Evolutionary conservation across 345 rosid genomes (phyloP), one percentile per base, ranked within the genome.

Genomic region (Linum tenue): DNA sequence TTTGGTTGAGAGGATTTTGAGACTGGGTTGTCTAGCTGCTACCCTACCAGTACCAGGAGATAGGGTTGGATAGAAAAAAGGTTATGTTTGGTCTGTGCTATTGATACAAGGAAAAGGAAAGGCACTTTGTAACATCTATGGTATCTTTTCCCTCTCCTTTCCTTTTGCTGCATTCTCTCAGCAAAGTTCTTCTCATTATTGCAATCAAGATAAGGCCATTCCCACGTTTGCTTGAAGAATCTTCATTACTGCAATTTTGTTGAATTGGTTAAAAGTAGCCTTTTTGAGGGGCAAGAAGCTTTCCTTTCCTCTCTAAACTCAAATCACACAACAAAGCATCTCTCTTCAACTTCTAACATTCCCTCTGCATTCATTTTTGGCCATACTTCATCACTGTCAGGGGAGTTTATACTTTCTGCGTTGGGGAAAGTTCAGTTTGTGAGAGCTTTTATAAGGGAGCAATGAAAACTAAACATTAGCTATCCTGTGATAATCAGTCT

Each of bases 121-220:
- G 35, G 31, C 31, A 22, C 31, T 22, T 48, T 48, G 60, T 1
- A 59, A 22, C 50, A 55, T 17, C 41, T 58, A 70, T 64, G 41
- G 35, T 55, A 55, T n/a, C 50, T 57, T 64, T 58, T 60, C 55
- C 31, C 31, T 22, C 31, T 22, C 31, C 31, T 22, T 22, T 22
- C 31, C 31, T 22, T 22, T 22, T 22, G 31, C 31, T 0, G 31
- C 62, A 61, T 66, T 22, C 64, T 43, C 10, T 1, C 6, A 5
- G 50, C 6, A 42, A 56, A n/a, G 63, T 53, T 39, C 14, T 22
- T 12, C 53, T 48, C 74, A 76, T 60, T 68, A 64, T 62, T 51
- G 42, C 57, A 12, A 56, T 22, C 38, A 68, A 59, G 76, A 72
- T 40, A 44, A 69, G 74, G 69, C 65, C 38, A 9, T 48, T 66